Evolutionary conservation across 2,329 filamentous ascomycete genomes (phyloP), one percentile per base, ranked within the genome.

Genomic region (Periconia sp.): DNA sequence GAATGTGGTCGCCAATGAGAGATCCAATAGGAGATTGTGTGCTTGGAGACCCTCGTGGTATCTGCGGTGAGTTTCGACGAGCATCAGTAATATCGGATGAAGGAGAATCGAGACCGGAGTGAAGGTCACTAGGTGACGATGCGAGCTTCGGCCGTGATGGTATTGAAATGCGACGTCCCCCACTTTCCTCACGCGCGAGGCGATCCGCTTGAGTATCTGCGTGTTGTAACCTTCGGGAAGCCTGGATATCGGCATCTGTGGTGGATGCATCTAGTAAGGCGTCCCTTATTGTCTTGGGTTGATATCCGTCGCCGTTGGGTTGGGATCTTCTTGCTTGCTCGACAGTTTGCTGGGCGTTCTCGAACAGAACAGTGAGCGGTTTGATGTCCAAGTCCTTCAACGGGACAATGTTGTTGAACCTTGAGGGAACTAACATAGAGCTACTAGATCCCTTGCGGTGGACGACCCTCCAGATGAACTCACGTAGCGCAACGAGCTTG

Each of bases 221-320:
- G 38, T 69, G 68, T 11, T 69, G 57, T 32, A 70, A 64, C 43
- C 61, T 74, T 36, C 72, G 72, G n/a, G 55, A 48, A 29, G 81
- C 73, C 6, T 81, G 70, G 1, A 84, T 76, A 52, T 87, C 85
- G 59, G 92, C 87, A 50, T 94, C 90, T 0, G 88, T 91, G 73
- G 89, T 92, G 1, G 91, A 95, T 5, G 94, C 94, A 69, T 97
- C 94, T 21, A 95, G 77, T 12, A 97, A 76, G 5, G 94, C 94
- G 70, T 97, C 92, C 3, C 89, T 84, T 54, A 97, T 94, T 0
- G 91, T 95, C 55, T 89, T 88, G 4, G 83, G 81, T 25, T 66
- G 69, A 40, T 66, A 57, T 21, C 62, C 55, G 39, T 67, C 56
- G 45, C 68, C 62, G 54, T 48, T 73, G 58, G 18, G 60, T 46